Percentiles rank a stretch among this genome's conserved stretches.
These are phyloP conservation scores for Ceratopteris richardii DNA, from an alignment of 75 land plant species.

Conservation along the genomic window DNA sequence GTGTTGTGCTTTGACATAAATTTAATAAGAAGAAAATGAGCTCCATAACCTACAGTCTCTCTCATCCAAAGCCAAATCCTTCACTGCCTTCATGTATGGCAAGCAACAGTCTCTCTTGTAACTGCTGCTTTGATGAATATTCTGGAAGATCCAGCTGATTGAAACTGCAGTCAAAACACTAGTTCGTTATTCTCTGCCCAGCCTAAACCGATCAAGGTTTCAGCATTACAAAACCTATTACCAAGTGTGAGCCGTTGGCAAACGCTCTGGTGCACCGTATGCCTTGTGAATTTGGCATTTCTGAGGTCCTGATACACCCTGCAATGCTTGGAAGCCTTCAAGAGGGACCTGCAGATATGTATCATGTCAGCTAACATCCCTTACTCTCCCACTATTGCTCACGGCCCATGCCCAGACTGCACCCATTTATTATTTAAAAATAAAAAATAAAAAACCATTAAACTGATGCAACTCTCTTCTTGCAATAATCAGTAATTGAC, in stretches of 20 bases:
- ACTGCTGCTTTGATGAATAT: constrained; percentile 71
- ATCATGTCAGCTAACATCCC: no score
- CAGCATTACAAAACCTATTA: not conserved
- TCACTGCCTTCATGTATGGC: constrained; percentile 86
- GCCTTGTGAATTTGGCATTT: constrained; percentile 19
- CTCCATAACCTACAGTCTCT: not conserved
- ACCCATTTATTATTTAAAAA: no score
- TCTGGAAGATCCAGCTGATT: constrained; percentile 87
- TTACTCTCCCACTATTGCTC: no score
- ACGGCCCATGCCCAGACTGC: no score
- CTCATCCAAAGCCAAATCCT: constrained; percentile 86
- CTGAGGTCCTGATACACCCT: constrained; percentile 18
- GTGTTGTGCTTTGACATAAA: no score
- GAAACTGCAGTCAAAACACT: no score
- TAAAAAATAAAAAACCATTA: no score
- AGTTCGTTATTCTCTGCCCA: no score
- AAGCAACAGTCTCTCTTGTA: constrained; percentile 68
- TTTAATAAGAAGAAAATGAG: not conserved
- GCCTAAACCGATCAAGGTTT: no score
- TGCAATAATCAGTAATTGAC: no score
- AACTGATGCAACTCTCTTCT: no score
- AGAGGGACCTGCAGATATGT: constrained; percentile 15
- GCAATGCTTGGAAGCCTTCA: constrained; percentile 16
- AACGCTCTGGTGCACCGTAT: constrained; percentile 19
- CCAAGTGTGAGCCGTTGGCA: constrained; percentile 16